Evolutionary conservation across 768 basidiomycete species (phyloP), one percentile per base, ranked within the genome.

Genomic region (Lyophyllum semitale): DNA sequence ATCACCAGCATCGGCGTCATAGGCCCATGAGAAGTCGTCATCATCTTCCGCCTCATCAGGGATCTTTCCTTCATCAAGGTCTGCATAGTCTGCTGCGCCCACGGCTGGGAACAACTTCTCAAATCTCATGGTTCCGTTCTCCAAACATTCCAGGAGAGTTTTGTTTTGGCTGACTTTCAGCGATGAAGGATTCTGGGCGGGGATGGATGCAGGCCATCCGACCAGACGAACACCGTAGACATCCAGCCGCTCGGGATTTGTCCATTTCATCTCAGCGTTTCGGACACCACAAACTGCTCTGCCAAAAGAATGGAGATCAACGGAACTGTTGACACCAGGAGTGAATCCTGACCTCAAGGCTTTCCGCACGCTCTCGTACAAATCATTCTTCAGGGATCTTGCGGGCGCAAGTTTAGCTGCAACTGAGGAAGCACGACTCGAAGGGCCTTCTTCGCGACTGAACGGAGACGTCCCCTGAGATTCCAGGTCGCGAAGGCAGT

Each of bases 261-360:
- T 83, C 87, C 87, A 89, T 66, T 84, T 88, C 87, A 89, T 89
- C 61, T 89, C 87, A 20, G 87, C 86, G 51, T 76, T 83, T 11
- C 82, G 83, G 18, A 83, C 68, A 8, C 85, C 85, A 59, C 83
- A 84, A 7, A 75, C 77, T 4, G 74, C 63, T 66, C 87, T 87
- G 54, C 12, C 23, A 29, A 18, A 23, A 11, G 22, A 42, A 51
- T 12, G 48, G 48, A 33, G 33, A 42, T 44, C 27, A 44, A 25
- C 40, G 26, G n/a, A 26, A 8, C 15, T 12, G 20, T 15, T 37
- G 48, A 54, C 22, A 59, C 45, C 48, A 44, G 7, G 48, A 50
- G 57, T 25, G 45, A 37, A 29, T n/a, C 37, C 60, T 58, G 49
- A 86, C 85, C 85, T 78, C 51, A 88, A 69, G 15, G 80, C 77